These are phyloP conservation scores for Hordeum marinum DNA, from an alignment of 176 grass and related monocot species.

Conservation along the genomic window DNA sequence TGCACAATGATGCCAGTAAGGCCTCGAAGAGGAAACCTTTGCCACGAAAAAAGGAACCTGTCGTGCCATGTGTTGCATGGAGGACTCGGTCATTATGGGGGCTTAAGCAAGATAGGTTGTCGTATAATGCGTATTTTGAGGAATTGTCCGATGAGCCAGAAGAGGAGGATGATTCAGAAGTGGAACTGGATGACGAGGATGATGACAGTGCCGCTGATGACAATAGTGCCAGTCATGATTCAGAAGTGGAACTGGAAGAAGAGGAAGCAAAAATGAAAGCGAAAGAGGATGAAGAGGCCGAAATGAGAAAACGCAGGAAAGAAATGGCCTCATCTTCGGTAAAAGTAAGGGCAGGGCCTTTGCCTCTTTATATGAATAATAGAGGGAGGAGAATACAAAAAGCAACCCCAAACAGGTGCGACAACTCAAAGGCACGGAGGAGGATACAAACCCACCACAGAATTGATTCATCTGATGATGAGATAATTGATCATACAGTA, in stretches of 20 bases:
- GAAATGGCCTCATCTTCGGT: neutral
- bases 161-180: constrained; percentile 58
- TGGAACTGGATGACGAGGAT: constrained; percentile 47
- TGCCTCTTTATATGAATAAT: neutral
- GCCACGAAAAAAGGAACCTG: constrained; percentile 15
- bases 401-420: neutral
- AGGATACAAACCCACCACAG: neutral
- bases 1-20: constrained; percentile 15
- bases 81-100: constrained; percentile 57
- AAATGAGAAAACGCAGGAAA: constrained; percentile 28
- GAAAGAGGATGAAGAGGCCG: constrained; percentile 10
- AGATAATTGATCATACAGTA: constrained; percentile 29
- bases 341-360: too few species aligned
- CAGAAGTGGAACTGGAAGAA: constrained; percentile 29
- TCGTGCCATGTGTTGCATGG: constrained; percentile 62
- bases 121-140: constrained; percentile 67
- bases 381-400: neutral
- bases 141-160: constrained; percentile 61
- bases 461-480: constrained; percentile 30
- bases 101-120: constrained; percentile 49
- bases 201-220: constrained; percentile 7
- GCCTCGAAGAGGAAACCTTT: neutral
- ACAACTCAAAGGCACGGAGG: neutral
- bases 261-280: constrained; percentile 35
- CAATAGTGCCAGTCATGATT: constrained; percentile 28